Evolutionary conservation across 1,284 basidiomycete genomes (phyloP).

Genomic region (Cutaneotrichosporon cyanovorans): DNA sequence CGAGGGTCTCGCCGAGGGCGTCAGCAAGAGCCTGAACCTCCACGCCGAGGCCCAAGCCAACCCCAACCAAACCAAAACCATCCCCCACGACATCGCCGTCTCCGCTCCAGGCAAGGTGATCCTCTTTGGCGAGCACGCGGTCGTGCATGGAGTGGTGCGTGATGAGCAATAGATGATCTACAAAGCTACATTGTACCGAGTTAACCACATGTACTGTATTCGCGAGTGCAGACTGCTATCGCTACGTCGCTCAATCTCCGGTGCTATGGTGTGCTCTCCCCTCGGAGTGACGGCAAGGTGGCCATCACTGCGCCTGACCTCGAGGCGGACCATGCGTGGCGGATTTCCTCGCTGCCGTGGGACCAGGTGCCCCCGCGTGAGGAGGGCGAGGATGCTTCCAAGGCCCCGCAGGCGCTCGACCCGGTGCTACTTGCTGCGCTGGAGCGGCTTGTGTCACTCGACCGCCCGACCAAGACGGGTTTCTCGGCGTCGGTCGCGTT

Average conservation of each 20-base stretch:
- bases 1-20: conserved; percentile 29
- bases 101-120: conserved; percentile 98
- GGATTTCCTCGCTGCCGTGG: conserved; percentile 79
- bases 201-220: too few relatives aligned
- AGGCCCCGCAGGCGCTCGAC: conserved; percentile 60
- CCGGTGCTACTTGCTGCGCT: conserved; percentile 63
- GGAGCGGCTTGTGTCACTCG: conserved; percentile 35
- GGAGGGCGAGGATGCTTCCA: too few relatives aligned
- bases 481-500: conserved; percentile 71
- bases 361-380: conserved; percentile 55
- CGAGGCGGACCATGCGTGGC: conserved; percentile 74
- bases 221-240: conserved; percentile 71
- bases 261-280: conserved; percentile 79
- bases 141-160: conserved; percentile 91
- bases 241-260: conserved; percentile 92
- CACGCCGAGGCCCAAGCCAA: too few relatives aligned
- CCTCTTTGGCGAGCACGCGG: conserved; percentile 96
- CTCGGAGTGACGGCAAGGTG: conserved; percentile 65
- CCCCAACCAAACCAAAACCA: conserved; percentile 24
- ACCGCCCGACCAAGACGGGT: conserved; percentile 43
- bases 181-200: too few relatives aligned
- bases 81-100: conserved; percentile 57
- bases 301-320: conserved; percentile 77
- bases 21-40: conserved; percentile 26
- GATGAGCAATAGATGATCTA: neutral